phyloP scores from a whole-genome alignment of 2,329 filamentous ascomycete genomes.

The Neurospora sp. region DNA sequence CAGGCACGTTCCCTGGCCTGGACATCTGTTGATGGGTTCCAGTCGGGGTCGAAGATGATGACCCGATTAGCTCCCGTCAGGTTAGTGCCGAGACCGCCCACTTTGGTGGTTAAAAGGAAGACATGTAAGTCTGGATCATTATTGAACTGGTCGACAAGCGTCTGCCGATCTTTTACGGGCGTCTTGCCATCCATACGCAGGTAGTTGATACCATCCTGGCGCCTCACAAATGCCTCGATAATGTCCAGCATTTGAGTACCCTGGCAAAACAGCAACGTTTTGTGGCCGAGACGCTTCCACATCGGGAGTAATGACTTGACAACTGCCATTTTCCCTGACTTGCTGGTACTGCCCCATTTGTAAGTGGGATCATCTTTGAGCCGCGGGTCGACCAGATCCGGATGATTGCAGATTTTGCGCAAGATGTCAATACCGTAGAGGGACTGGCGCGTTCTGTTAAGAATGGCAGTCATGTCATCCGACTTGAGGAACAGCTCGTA shows the following conservation, averaged over 20 bases:
- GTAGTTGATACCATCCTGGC: slow-evolving; percentile 61
- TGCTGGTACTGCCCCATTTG: slow-evolving; percentile 64
- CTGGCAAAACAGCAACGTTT: slow-evolving; percentile 87
- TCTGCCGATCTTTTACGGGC: slow-evolving; percentile 77
- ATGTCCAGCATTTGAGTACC: slow-evolving; percentile 94
- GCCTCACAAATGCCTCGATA: slow-evolving; percentile 67
- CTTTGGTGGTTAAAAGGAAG: slow-evolving; percentile 90
- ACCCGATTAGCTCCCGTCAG: slow-evolving; percentile 90
- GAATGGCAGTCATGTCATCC: slow-evolving; percentile 75
- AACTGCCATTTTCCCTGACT: slow-evolving; percentile 94
- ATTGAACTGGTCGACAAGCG: slow-evolving; percentile 89
- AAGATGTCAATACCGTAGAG: slow-evolving; percentile 86
- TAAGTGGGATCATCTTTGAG: slow-evolving; percentile 52
- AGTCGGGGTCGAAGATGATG: slow-evolving; percentile 97
- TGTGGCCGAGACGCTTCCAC: slow-evolving; percentile 86
- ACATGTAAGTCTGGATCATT: slow-evolving; percentile 68
- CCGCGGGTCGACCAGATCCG: slow-evolving; percentile 66
- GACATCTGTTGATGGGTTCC: slow-evolving; percentile 94
- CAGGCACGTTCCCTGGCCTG: slow-evolving; percentile 93
- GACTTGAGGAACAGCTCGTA: slow-evolving; percentile 78
- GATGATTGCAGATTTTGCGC: slow-evolving; percentile 96
- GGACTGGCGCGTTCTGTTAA: slow-evolving; percentile 65
- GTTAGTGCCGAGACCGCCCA: slow-evolving; percentile 88
- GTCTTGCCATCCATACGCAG: slow-evolving; percentile 92
- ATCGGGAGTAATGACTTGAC: slow-evolving; percentile 77